phyloP scores from a whole-genome alignment of 2,329 filamentous ascomycete genomes.

The Macrophomina pseudophaseolina region DNA sequence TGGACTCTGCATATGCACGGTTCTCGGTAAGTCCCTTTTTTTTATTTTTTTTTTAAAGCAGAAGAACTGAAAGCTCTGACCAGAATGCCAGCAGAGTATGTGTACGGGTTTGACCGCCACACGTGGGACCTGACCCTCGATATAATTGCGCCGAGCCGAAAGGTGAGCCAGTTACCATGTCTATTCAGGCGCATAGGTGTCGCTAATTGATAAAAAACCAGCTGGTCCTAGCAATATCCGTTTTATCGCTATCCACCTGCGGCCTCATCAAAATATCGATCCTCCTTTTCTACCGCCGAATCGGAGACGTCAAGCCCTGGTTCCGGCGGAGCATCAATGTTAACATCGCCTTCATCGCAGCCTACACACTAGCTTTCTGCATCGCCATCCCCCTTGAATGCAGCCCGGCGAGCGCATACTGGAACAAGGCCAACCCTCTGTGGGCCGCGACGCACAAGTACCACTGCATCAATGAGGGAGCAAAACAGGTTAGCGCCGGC shows the following conservation, averaged over 20 bases:
- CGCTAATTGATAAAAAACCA: conserved; percentile 9
- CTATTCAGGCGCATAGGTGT: not conserved
- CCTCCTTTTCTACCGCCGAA: conserved; percentile 49
- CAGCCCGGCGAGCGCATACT: conserved; percentile 47
- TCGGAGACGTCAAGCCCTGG: conserved; percentile 38
- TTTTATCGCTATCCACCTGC: conserved; percentile 35
- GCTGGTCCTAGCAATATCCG: conserved; percentile 35
- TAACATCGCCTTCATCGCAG: conserved; percentile 46
- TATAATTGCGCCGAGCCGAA: not conserved
- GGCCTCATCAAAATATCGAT: conserved; percentile 42
- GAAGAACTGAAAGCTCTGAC: not conserved
- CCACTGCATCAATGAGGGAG: conserved; percentile 45
- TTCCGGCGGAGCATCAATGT: conserved; percentile 47
- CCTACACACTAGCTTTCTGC: conserved; percentile 47
- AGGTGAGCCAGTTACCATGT: not conserved
- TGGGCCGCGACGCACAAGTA: conserved; percentile 40
- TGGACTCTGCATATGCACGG: not conserved
- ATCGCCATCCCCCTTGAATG: conserved; percentile 45
- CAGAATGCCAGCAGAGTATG: not conserved
- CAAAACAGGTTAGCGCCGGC: conserved; percentile 45
- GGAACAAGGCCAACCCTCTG: conserved; percentile 42
- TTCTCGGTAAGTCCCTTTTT: not conserved
- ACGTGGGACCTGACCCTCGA: conserved; percentile 18
- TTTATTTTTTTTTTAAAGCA: no score
- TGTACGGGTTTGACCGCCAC: conserved; percentile 24